Conservation (phyloP, 1,284 basidiomycete genomes). For the Leccinum colubrinum region DNA sequence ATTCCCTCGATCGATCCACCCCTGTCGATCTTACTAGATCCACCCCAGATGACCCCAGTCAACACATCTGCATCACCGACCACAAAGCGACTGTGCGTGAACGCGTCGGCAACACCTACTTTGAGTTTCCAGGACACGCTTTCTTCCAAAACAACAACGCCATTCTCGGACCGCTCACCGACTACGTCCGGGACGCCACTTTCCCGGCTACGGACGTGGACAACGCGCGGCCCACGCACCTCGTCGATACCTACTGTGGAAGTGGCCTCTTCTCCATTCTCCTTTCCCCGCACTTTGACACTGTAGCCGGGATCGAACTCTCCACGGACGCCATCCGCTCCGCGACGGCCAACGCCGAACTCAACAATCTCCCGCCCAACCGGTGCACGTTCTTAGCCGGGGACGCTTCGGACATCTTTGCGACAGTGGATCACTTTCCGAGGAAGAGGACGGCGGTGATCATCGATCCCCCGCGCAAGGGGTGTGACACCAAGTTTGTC, state of each 20-base stretch:
- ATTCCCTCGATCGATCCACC: conserved; percentile 58
- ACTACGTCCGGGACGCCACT: conserved; percentile 79
- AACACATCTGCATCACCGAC: conserved; percentile 81
- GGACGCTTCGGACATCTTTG: conserved; percentile 71
- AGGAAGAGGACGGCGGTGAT: conserved; percentile 67
- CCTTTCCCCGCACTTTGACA: conserved; percentile 75
- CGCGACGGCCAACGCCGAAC: conserved; percentile 77
- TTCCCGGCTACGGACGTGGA: conserved; percentile 37
- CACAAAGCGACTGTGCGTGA: conserved; percentile 84
- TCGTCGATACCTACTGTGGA: conserved; percentile 92
- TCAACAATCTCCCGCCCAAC: conserved; percentile 59
- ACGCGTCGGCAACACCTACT: conserved; percentile 76
- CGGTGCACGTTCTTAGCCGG: conserved; percentile 57
- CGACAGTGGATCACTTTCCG: conserved; percentile 66
- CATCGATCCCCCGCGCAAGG: conserved; percentile 90
- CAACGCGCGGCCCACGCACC: conserved; percentile 58
- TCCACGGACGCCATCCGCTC: conserved; percentile 74
- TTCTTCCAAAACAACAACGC: conserved; percentile 99
- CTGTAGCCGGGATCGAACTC: conserved; percentile 91
- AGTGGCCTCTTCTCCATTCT: conserved; percentile 91
- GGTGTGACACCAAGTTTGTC: conserved; percentile 83
- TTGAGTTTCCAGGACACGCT: conserved; percentile 86
- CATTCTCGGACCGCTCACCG: conserved; percentile 80
- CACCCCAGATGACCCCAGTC: conserved; percentile 36
- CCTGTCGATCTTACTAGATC: conserved; percentile 9